Evolutionary conservation across 2,329 filamentous ascomycete species (phyloP).

Genomic region (Penicillium glabrum): DNA sequence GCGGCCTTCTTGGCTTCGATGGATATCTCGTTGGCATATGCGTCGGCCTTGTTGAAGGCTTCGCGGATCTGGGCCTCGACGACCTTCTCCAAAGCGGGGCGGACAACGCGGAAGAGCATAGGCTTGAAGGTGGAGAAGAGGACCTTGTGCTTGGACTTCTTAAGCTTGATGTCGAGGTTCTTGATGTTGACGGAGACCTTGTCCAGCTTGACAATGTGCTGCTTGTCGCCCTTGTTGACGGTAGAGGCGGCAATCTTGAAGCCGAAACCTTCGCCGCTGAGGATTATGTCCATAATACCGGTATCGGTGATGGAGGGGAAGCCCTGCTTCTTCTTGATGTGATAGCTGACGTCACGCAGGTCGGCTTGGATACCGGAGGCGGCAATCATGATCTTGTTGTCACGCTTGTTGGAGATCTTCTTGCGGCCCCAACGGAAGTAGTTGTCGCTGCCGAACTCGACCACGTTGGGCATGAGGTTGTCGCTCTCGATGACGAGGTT

Average conservation of each 20-base stretch:
- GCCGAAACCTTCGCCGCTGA: slow-evolving; percentile 83
- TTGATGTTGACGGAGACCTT: slow-evolving; percentile 81
- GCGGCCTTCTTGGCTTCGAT: slow-evolving; percentile 74
- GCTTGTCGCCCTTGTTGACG: slow-evolving; percentile 69
- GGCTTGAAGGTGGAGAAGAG: slow-evolving; percentile 87
- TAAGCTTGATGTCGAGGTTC: slow-evolving; percentile 81
- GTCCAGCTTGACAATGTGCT: slow-evolving; percentile 93
- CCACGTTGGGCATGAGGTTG: slow-evolving; percentile 90
- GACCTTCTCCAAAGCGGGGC: slow-evolving; percentile 80
- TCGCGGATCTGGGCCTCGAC: slow-evolving; percentile 88
- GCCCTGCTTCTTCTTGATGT: slow-evolving; percentile 91
- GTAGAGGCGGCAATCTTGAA: slow-evolving; percentile 90
- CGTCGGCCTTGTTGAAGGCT: slow-evolving; percentile 73
- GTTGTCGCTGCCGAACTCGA: slow-evolving; percentile 88
- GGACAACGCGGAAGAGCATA: slow-evolving; percentile 77
- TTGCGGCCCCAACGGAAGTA: slow-evolving; percentile 95
- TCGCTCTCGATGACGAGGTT: slow-evolving; percentile 94
- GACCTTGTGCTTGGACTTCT: slow-evolving; percentile 92
- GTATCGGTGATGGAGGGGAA: slow-evolving; percentile 86
- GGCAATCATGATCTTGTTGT: slow-evolving; percentile 80
- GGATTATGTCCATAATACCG: slow-evolving; percentile 83
- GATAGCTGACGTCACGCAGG: slow-evolving; percentile 82
- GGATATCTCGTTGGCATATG: slow-evolving; percentile 73
- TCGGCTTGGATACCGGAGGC: slow-evolving; percentile 93
- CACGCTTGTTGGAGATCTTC: slow-evolving; percentile 74